Percentiles rank a stretch among this genome's conserved stretches.
phyloP scores from a whole-genome alignment of 352 stramenopile genomes.

The Phytophthora aleatoria region DNA sequence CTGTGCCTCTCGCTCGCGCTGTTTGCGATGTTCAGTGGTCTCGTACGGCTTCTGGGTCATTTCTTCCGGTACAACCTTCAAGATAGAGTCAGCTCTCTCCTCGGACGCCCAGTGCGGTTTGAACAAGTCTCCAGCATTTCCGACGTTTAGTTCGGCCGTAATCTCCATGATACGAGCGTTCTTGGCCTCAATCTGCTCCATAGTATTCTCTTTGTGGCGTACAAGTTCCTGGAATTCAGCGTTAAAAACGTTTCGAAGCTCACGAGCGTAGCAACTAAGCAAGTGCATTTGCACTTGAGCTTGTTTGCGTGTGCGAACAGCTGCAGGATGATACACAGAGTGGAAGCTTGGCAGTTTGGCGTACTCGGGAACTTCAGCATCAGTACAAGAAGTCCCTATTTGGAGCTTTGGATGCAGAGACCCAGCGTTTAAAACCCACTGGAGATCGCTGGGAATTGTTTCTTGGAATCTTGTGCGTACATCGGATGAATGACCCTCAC shows the following conservation, averaged over 20 bases:
- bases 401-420: conserved; percentile 44
- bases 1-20: conserved; percentile 42
- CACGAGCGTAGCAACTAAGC: conserved; percentile 71
- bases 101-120: conserved; percentile 53
- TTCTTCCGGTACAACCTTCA: conserved; percentile 72
- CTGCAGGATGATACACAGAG: conserved; percentile 89
- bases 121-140: conserved; percentile 44
- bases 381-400: conserved; percentile 5
- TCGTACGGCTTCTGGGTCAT: conserved; percentile 90
- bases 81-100: conserved; percentile 70
- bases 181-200: conserved; percentile 89
- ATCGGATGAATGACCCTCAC: conserved; percentile 20
- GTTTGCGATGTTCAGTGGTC: conserved; percentile 61
- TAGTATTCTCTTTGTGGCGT: conserved; percentile 76
- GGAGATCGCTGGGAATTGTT: conserved; percentile 49
- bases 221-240: conserved; percentile 77
- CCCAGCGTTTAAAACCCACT: conserved; percentile 65
- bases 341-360: conserved; percentile 57
- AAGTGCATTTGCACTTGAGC: conserved; percentile 88
- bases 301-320: conserved; percentile 81
- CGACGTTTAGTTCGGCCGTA: conserved; percentile 53
- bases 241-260: conserved; percentile 84
- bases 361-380: conserved; percentile 26
- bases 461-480: conserved; percentile 52
- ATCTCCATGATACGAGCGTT: conserved; percentile 92